phyloP scores from a whole-genome alignment of 805 yeast genomes.

The Ogataea ganodermae region DNA sequence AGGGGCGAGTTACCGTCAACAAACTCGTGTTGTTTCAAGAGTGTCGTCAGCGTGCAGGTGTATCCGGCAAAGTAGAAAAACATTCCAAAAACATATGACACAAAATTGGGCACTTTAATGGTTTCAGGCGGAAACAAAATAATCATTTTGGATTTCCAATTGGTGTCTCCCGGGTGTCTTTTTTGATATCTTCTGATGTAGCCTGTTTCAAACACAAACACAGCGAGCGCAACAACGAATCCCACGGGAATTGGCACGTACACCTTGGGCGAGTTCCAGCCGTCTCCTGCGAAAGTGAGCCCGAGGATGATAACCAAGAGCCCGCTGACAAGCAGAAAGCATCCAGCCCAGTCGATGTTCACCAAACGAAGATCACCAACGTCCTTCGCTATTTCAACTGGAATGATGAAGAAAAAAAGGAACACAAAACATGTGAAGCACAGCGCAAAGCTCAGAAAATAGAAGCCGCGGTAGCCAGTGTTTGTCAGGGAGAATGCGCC shows the following conservation, averaged over 20 bases:
- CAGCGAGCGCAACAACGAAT: slow-evolving; percentile 29
- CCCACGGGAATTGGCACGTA: slow-evolving; percentile 46
- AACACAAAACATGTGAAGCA: slow-evolving; percentile 21
- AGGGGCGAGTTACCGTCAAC: slow-evolving; percentile 36
- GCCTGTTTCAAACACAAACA: slow-evolving; percentile 35
- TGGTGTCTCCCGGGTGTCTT: not conserved
- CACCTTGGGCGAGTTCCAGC: slow-evolving; percentile 43
- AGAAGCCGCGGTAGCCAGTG: slow-evolving; percentile 42
- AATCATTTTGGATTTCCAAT: slow-evolving; percentile 23
- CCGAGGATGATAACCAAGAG: slow-evolving; percentile 44
- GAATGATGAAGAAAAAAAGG: slow-evolving; percentile 29
- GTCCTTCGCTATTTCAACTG: slow-evolving; percentile 32
- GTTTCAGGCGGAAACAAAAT: slow-evolving; percentile 27
- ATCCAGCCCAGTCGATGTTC: slow-evolving; percentile 22
- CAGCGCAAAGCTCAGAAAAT: slow-evolving; percentile 40
- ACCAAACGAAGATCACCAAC: slow-evolving; percentile 14
- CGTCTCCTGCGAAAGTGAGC: slow-evolving; percentile 45
- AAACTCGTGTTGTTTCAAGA: slow-evolving; percentile 30
- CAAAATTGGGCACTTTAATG: slow-evolving; percentile 23
- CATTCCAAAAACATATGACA: slow-evolving; percentile 15
- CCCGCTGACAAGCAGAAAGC: slow-evolving; percentile 36
- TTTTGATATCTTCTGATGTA: slow-evolving; percentile 18
- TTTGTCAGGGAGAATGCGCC: slow-evolving; percentile 43
- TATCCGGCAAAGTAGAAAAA: slow-evolving; percentile 12
- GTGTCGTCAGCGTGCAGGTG: slow-evolving; percentile 6